A percentile compares a stretch with the other conserved stretches of the same genome.
Conservation (phyloP, 108 stramenopile genomes). For the Parmales sp. region DNA sequence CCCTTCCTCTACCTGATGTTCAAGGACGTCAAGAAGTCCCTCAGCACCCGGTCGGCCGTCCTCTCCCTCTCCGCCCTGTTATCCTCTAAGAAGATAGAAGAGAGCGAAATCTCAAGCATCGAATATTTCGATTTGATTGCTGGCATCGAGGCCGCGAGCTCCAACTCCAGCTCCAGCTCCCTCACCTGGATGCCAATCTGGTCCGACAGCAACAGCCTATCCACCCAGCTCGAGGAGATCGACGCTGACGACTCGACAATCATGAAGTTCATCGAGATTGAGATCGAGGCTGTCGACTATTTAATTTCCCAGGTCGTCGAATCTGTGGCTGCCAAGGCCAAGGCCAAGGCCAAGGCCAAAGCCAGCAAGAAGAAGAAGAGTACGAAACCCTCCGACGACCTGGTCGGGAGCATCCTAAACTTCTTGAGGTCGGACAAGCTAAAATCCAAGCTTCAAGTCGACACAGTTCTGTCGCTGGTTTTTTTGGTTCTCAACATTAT, state of each 20-base stretch:
- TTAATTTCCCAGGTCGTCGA: slow-evolving; percentile 23
- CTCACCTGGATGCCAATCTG: too few species aligned
- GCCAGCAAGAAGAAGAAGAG: slow-evolving; percentile 17
- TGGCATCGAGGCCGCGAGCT: background rate
- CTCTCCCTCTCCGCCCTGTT: background rate
- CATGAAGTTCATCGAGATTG: background rate
- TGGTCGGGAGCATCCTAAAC: slow-evolving; percentile 17
- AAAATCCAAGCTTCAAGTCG: too few species aligned
- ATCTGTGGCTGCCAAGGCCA: slow-evolving; percentile 18
- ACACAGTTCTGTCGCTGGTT: slow-evolving; percentile 64
- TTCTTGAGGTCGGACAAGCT: too few species aligned
- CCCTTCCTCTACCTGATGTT: slow-evolving; percentile 67
- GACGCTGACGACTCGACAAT: too few species aligned
- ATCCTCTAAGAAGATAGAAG: background rate
- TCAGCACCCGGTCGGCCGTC: background rate
- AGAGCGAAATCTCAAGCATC: background rate
- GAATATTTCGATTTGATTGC: background rate
- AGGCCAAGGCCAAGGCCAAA: too few species aligned
- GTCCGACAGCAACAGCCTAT: too few species aligned
- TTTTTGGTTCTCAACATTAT: slow-evolving; percentile 68
- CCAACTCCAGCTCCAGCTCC: background rate
- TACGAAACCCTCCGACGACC: slow-evolving; percentile 2
- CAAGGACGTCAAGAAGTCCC: slow-evolving; percentile 28
- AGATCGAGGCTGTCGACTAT: background rate
- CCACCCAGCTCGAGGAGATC: too few species aligned